Percentiles rank a stretch among this genome's conserved stretches.
Conservation (phyloP, 805 yeast genomes). For the Saccharomycopsis sp. region DNA sequence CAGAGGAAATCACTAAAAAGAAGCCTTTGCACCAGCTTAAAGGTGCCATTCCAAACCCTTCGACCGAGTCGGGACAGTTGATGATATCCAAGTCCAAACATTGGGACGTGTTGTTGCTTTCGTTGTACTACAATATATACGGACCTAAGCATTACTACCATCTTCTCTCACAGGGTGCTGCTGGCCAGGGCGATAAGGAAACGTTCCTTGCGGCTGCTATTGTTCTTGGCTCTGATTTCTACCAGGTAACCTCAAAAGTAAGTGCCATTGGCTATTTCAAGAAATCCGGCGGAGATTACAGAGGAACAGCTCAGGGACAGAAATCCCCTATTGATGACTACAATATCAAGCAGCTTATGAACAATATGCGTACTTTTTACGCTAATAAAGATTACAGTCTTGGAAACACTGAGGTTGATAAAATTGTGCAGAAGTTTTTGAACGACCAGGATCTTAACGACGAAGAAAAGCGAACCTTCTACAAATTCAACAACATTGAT, state of each 20-base stretch:
- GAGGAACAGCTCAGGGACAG: constrained; percentile 21
- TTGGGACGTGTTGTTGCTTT: constrained; percentile 48
- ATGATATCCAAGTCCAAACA: constrained; percentile 55
- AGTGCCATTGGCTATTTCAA: constrained; percentile 34
- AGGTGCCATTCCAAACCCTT: constrained; percentile 59
- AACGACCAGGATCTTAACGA: constrained; percentile 7
- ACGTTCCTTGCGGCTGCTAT: constrained; percentile 67
- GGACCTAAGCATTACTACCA: constrained; percentile 68
- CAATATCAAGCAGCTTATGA: constrained; percentile 1
- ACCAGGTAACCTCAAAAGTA: constrained; percentile 41
- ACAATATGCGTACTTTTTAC: not conserved
- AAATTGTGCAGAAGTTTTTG: constrained; percentile 7
- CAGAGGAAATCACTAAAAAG: constrained; percentile 29
- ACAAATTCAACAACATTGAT: constrained; percentile 7
- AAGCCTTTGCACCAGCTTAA: constrained; percentile 53
- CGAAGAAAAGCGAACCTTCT: constrained; percentile 8
- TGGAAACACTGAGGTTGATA: constrained; percentile 1
- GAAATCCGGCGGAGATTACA: constrained; percentile 11
- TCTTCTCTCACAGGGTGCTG: constrained; percentile 60
- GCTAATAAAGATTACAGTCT: not conserved
- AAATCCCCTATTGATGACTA: constrained; percentile 18
- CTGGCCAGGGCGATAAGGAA: constrained; percentile 80
- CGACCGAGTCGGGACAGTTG: constrained; percentile 67
- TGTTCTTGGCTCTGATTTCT: constrained; percentile 41
- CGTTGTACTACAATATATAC: constrained; percentile 57